Evolutionary conservation across 768 basidiomycete species (phyloP).

Genomic region (Tylopilus vinaceipallidus): DNA sequence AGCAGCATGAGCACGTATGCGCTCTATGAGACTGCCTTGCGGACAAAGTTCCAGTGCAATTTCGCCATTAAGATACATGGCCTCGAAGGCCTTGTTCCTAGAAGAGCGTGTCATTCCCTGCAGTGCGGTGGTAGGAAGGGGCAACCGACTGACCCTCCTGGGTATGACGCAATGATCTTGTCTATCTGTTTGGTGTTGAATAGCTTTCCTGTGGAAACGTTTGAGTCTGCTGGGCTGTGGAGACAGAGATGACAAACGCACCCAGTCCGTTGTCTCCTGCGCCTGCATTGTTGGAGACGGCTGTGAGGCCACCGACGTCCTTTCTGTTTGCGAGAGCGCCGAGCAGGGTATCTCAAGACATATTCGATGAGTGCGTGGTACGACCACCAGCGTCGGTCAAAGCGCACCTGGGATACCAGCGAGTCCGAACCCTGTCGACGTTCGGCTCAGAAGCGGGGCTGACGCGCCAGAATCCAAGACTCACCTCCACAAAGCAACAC

Average conservation of each 20-base stretch:
- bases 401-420: slow-evolving; percentile 80
- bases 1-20: slow-evolving; percentile 84
- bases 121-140: neutral
- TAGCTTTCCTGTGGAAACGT: slow-evolving; percentile 57
- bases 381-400: neutral
- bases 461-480: slow-evolving; percentile 20
- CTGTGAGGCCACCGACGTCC: slow-evolving; percentile 73
- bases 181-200: slow-evolving; percentile 71
- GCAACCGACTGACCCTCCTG: slow-evolving; percentile 61
- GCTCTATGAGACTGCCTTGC: slow-evolving; percentile 87
- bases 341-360: slow-evolving; percentile 70
- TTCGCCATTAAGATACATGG: slow-evolving; percentile 73
- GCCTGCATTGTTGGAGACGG: slow-evolving; percentile 89
- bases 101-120: neutral
- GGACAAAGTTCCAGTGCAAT: slow-evolving; percentile 88
- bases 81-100: slow-evolving; percentile 86
- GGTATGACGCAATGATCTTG: slow-evolving; percentile 88
- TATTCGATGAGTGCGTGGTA: neutral
- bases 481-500: slow-evolving; percentile 79
- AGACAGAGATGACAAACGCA: slow-evolving; percentile 21
- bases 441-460: neutral
- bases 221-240: neutral
- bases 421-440: slow-evolving; percentile 72
- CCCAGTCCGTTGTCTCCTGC: slow-evolving; percentile 69
- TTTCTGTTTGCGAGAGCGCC: slow-evolving; percentile 70